Conservation (phyloP, 2,329 filamentous ascomycete species). For the Acephala macrosclerotiorum region DNA sequence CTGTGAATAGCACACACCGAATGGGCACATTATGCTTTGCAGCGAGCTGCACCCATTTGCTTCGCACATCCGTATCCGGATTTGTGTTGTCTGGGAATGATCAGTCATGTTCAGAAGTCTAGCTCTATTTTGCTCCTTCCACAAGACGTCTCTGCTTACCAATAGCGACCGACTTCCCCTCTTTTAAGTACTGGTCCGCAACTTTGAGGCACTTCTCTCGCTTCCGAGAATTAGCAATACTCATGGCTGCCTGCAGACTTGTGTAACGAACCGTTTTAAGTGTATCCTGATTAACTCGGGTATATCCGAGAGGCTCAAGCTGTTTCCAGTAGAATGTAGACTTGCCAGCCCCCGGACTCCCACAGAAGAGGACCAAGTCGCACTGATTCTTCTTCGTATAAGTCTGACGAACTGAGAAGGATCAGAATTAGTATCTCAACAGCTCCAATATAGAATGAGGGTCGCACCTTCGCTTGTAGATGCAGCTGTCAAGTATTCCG, state of each 20-base stretch:
- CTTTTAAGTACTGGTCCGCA: conserved; percentile 69
- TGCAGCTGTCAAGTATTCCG: conserved; percentile 55
- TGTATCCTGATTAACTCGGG: conserved; percentile 88
- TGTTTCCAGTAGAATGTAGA: conserved; percentile 87
- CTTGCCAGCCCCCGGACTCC: conserved; percentile 89
- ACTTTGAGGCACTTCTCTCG: conserved; percentile 74
- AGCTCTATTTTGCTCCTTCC: neutral
- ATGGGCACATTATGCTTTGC: conserved; percentile 75
- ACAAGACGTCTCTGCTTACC: conserved; percentile 60
- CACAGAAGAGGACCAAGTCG: conserved; percentile 87
- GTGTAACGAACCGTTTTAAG: conserved; percentile 70
- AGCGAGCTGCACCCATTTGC: conserved; percentile 81
- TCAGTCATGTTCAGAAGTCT: conserved; percentile 11
- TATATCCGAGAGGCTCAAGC: conserved; percentile 80
- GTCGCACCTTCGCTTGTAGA: conserved; percentile 30
- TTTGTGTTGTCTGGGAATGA: conserved; percentile 86
- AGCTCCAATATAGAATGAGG: neutral
- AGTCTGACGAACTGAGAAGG: neutral
- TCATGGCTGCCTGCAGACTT: conserved; percentile 12
- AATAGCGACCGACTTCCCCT: conserved; percentile 75
- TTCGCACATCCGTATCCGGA: conserved; percentile 77
- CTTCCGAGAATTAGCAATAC: conserved; percentile 42
- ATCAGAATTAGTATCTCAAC: neutral
- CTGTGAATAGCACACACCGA: conserved; percentile 86
- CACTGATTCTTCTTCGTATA: conserved; percentile 65